Evolutionary conservation across 2,329 filamentous ascomycete genomes (phyloP), one percentile per base, ranked within the genome.

Genomic region (Iodosphaeria phyllophila): DNA sequence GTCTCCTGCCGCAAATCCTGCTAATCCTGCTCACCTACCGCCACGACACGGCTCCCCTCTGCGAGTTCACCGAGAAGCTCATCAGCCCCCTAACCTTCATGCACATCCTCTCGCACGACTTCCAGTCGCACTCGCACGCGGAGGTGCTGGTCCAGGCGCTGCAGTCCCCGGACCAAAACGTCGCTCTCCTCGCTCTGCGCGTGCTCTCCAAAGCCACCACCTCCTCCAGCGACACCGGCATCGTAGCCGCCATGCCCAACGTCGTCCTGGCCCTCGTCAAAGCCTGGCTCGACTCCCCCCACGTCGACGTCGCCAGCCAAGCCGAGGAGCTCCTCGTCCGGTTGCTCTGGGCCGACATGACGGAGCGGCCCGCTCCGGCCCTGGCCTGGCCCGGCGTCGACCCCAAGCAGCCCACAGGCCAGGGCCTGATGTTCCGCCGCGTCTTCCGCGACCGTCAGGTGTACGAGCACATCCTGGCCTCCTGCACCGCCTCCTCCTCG

Each of bases 121-220:
- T n/a, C n/a, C n/a, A n/a, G n/a, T 47, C 53, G 2, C 43, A 71
- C 6, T 61, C 64, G 8, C 56, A 62, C 13, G 51, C 59, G 21
- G 50, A 58, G 5, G 50, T 57, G 9, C 42, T 73, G 4, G 44
- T 66, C 23, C 50, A 52, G 18, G 65, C 65, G 13, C 49, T 73
- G 10, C 43, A 44, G 23, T 68, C 65, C 1, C 56, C 62, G 2
- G 50, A 63, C 1, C 54, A 64, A 1, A 59, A 63, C 3, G 63
- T 62, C 16, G 68, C 67, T 38, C 47, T 69, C 10, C 58, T 74
- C 13, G 66, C 57, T 36, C 52, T 74, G 35, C 46, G 55, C 26
- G 51, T 73, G 27, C 37, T 73, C 15, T 50, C 60, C 30, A 73
- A 72, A 36, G 66, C 64, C 4, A 47, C 59, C 13, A 40, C 43